phyloP scores from a whole-genome alignment of 208 protist genomes.

The Tritrichomonas foetus region DNA sequence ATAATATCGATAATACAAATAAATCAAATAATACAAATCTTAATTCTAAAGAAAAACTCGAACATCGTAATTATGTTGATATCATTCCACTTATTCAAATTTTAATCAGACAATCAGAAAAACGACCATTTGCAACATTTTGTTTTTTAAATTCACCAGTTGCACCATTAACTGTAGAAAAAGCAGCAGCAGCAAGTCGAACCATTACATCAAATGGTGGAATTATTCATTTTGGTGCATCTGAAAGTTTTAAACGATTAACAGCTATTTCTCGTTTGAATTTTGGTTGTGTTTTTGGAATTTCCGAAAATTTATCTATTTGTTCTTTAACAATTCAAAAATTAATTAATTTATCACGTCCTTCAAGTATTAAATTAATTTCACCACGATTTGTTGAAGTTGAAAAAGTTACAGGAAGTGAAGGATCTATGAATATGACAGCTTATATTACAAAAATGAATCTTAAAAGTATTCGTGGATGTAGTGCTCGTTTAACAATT shows the following conservation, averaged over 20 bases:
- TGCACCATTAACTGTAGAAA: not conserved
- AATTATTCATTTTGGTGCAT: not conserved
- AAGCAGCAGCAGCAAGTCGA: not conserved
- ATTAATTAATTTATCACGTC: not conserved
- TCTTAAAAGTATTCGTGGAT: not conserved
- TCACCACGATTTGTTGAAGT: not conserved
- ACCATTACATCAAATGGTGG: not conserved
- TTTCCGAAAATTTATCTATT: no score
- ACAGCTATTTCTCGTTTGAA: not conserved
- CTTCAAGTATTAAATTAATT: not conserved
- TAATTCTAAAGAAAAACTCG: no score
- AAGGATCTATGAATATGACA: not conserved
- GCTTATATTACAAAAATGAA: not conserved
- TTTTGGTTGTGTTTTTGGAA: not conserved
- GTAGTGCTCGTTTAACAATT: not conserved
- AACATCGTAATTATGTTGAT: no score
- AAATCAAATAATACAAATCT: no score
- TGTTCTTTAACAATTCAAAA: not conserved
- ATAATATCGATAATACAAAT: not conserved
- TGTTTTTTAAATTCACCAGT: not conserved
- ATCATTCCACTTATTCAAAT: not conserved
- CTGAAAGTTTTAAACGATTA: not conserved
- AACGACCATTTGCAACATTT: not conserved
- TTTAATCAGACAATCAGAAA: not conserved
- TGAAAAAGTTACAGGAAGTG: not conserved